Evolutionary conservation across 164 flowering plant species (phyloP), one percentile per base, ranked within the genome.

Genomic region (Buxus sempervirens): DNA sequence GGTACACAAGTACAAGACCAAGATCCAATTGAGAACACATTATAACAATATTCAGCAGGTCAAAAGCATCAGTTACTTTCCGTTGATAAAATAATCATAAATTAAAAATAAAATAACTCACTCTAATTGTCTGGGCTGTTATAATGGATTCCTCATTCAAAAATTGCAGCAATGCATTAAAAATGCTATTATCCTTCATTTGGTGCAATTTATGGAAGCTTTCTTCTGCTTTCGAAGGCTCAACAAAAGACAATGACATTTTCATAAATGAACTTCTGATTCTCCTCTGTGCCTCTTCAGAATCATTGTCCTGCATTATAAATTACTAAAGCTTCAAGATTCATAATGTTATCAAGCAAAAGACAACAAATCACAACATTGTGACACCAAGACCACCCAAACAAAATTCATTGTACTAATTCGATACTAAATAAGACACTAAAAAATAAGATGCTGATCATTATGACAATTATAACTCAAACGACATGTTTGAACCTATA

Each of bases 171-270:
- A 95, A 72, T 48, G 72, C 64, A 65, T 76, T 76, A 72, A 90
- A 84, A 62, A 87, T 76, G 68, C 65, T 70, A 62, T 76, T 79
- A 68, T 90, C 97, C 70, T 85, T 89, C 77, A 83, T 74, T 73
- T 78, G 75, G 64, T 85, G 82, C 78, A 95, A 71, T 51, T 82
- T 88, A 74, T 79, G 70, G 72, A 95, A 85, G 77, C 79, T 83
- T 70, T 86, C 97, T 75, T 86, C 90, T 28, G 93, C 93, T 78
- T 81, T 86, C 18, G 72, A 69, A 66, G 92, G 81, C 82, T 87
- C 96, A 45, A 80, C 80, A 76, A 92, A 92, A 72, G 71, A 84
- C 70, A 83, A 66, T 59, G 97, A 82, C 88, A 95, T 82, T 74
- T 84, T 88, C 74, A 21, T 58, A 71, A 88, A 75, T 23, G 76